Base-by-base conservation (phyloP, 139 green algal species). In the Chlorella sp. region DNA sequence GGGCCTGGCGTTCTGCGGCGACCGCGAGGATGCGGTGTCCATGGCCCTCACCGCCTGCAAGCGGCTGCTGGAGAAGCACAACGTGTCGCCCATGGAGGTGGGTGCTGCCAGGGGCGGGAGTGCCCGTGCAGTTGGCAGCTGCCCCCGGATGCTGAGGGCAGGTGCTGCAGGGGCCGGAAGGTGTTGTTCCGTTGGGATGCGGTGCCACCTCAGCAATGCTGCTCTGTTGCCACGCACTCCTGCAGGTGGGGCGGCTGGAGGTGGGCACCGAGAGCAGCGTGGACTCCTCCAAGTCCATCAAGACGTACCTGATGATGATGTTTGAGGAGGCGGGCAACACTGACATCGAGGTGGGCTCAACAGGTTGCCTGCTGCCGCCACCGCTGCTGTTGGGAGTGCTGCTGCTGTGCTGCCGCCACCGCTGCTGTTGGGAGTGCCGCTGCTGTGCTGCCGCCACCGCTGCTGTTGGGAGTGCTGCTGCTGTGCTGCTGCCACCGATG, bases 251-350 rank as follows among this genome's bases (percentile, higher is more conserved):
- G 78, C 92, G 94, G 68, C 83, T 98, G 36, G 93, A 96, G 57
- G 95, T 97, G 56, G 93, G 93, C 80, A 97, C 89, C 30, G 95
- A 98, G 87, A 94, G 87, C 9, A 63, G 67, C 2, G 64, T 95
- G 56, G 95, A 98, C 90, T 85, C 88, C 80, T 92, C 86, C 92
- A 98, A 98, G 89, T 91, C 85, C 32, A 92, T 98, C 83, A 98
- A 97, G 89, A 93, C 87, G 1, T 89, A 92, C 83, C 82, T 98
- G 30, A 95, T 97, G 91, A 23, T 80, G 25, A 82, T 97, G 51
- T 91, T 98, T 68, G 67, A 87, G 20, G 74, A 89, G n/a, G 78
- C 68, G 4, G 93, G 92, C 67, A 94, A 96, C 81, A 86, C 67
- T 28, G 91, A 94, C 74, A 82, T 98, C 34, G 92, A 97, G 92